Evolutionary conservation across 371 early-diverging fungal species (phyloP).

Genomic region (Mucor piriformis): DNA sequence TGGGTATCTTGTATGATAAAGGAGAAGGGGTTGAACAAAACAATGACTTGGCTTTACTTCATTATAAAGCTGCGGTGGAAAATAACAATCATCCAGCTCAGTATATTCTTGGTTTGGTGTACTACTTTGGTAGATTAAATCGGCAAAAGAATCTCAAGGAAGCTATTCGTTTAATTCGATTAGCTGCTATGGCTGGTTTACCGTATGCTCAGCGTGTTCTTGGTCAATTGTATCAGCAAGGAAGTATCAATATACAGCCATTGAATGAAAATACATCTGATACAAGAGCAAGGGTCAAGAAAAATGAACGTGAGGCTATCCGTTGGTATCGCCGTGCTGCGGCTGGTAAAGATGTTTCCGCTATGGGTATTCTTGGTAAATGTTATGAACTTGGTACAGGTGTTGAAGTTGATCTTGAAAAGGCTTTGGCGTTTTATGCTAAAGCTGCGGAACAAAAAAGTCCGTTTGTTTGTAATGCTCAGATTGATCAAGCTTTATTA

Average conservation of each 20-base stretch:
- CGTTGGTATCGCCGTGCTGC: slow-evolving; percentile 72
- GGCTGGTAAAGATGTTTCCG: slow-evolving; percentile 61
- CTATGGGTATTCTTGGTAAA: slow-evolving; percentile 74
- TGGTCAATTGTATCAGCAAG: slow-evolving; percentile 47
- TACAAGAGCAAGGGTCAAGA: slow-evolving; percentile 14
- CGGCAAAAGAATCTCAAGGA: slow-evolving; percentile 32
- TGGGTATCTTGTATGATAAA: slow-evolving; percentile 49
- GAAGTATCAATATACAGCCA: slow-evolving; percentile 5
- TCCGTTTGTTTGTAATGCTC: slow-evolving; percentile 45
- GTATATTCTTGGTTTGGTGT: slow-evolving; percentile 45
- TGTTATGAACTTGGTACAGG: slow-evolving; percentile 76
- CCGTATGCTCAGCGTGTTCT: slow-evolving; percentile 48
- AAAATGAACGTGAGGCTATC: slow-evolving; percentile 56
- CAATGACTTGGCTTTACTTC: slow-evolving; percentile 32
- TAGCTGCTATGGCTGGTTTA: slow-evolving; percentile 43
- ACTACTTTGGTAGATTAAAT: slow-evolving; percentile 40
- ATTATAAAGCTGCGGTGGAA: slow-evolving; percentile 45
- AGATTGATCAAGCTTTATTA: slow-evolving; percentile 42
- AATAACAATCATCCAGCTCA: slow-evolving; percentile 42
- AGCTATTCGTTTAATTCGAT: slow-evolving; percentile 38
- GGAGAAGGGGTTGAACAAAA: slow-evolving; percentile 37
- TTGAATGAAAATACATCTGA: slow-evolving; percentile 33
- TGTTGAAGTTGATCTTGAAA: slow-evolving; percentile 49
- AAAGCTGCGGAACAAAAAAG: slow-evolving; percentile 57
- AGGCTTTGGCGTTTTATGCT: slow-evolving; percentile 72